A percentile compares a stretch with the other conserved stretches of the same genome.
These are phyloP conservation scores for Metschnikowia peoriensis DNA, from an alignment of 805 yeast genomes.

Conservation along the genomic window DNA sequence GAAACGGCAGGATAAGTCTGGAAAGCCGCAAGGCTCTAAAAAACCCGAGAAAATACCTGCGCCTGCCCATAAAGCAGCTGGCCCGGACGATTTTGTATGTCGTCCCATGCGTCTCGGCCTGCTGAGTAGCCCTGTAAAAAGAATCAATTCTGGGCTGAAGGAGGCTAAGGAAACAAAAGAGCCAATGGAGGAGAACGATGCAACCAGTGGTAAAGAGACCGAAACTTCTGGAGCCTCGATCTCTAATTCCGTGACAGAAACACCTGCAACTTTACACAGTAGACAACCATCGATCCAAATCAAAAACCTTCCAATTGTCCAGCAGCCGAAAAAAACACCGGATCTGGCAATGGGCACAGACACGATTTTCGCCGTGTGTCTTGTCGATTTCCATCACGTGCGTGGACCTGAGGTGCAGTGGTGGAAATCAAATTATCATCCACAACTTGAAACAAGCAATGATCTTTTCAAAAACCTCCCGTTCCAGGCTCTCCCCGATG, in stretches of 20 bases:
- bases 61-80: not conserved
- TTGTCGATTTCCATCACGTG: constrained; percentile 88
- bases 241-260: not conserved
- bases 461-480: constrained; percentile 83
- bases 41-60: constrained; percentile 2
- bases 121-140: constrained; percentile 5
- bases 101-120: constrained; percentile 36
- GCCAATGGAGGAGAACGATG: not conserved
- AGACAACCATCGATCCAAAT: constrained; percentile 29
- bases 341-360: constrained; percentile 24
- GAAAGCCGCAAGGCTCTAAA: not conserved
- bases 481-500: constrained; percentile 95
- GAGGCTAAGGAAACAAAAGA: not conserved
- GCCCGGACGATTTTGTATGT: constrained; percentile 33
- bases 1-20: constrained; percentile 7
- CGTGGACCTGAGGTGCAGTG: constrained; percentile 96
- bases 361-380: constrained; percentile 75
- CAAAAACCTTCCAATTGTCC: constrained; percentile 36
- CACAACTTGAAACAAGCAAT: constrained; percentile 28
- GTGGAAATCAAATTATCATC: constrained; percentile 57
- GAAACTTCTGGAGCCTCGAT: not conserved
- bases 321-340: constrained; percentile 24
- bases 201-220: not conserved
- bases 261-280: constrained; percentile 7
- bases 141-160: not conserved